Evolutionary conservation across 2,329 filamentous ascomycete genomes (phyloP).

Genomic region (Clarireedia sp.): DNA sequence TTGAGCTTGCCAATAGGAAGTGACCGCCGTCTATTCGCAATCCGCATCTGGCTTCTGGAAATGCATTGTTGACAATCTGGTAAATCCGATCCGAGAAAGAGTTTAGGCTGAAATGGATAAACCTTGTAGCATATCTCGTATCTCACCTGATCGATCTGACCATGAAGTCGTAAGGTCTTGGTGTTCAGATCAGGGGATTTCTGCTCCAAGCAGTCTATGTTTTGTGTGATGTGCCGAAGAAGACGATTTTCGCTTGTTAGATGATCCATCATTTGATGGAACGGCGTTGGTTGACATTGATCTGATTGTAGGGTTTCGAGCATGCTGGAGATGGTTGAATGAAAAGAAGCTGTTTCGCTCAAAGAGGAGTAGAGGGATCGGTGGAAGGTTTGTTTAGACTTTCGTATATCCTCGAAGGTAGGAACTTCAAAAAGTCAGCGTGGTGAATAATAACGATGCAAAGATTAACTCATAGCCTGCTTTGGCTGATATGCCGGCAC

Average conservation of each 20-base stretch:
- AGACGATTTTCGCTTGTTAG: constrained; percentile 11
- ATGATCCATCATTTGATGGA: constrained; percentile 15
- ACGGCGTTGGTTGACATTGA: constrained; percentile 14
- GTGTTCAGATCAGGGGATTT: constrained; percentile 16
- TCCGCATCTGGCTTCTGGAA: constrained; percentile 14
- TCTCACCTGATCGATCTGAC: constrained; percentile 16
- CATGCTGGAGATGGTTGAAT: constrained; percentile 14
- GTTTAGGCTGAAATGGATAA: constrained; percentile 13
- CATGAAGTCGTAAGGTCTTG: constrained; percentile 15
- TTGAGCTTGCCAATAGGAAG: constrained; percentile 2
- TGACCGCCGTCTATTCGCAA: constrained; percentile 8
- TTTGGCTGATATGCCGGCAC: constrained; percentile 16
- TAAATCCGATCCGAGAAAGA: constrained; percentile 14
- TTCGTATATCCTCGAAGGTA: constrained; percentile 18
- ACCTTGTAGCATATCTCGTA: constrained; percentile 16
- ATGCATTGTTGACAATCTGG: constrained; percentile 15
- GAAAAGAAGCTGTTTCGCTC: constrained; percentile 13
- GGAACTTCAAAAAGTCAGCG: constrained; percentile 16
- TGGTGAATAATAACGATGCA: constrained; percentile 10
- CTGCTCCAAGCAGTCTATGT: constrained; percentile 15
- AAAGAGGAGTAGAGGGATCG: constrained; percentile 18
- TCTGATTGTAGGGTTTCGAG: constrained; percentile 13
- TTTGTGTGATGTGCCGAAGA: constrained; percentile 15
- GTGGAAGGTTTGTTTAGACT: constrained; percentile 17
- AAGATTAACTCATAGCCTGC: constrained; percentile 26